phyloP scores from a whole-genome alignment of 805 yeast species.

The Cyberlindnera mrakii region DNA sequence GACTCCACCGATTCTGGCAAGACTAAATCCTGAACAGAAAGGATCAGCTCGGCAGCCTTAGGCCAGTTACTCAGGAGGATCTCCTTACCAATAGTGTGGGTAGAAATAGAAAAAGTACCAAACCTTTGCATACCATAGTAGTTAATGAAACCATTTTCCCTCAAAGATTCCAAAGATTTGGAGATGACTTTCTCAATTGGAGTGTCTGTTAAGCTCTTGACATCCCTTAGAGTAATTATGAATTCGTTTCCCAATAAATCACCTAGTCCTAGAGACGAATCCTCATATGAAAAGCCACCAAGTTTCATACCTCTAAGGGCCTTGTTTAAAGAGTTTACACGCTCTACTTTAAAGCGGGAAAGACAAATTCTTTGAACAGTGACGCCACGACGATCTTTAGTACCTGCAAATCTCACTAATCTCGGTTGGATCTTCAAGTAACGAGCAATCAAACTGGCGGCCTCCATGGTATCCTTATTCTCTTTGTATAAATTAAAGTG shows the following conservation, averaged over 20 bases:
- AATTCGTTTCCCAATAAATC: slow-evolving; percentile 88
- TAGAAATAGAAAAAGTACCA: slow-evolving; percentile 91
- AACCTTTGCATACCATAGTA: slow-evolving; percentile 98
- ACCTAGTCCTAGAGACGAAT: slow-evolving; percentile 63
- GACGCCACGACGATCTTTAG: slow-evolving; percentile 93
- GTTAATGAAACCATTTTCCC: slow-evolving; percentile 75
- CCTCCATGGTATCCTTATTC: slow-evolving; percentile 97
- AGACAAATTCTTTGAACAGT: slow-evolving; percentile 81
- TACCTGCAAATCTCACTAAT: slow-evolving; percentile 79
- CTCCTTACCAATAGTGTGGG: slow-evolving; percentile 77
- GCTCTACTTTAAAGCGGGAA: slow-evolving; percentile 60
- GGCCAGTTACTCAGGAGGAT: slow-evolving; percentile 73
- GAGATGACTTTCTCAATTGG: slow-evolving; percentile 41
- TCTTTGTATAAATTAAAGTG: slow-evolving; percentile 86
- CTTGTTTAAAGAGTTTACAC: slow-evolving; percentile 71
- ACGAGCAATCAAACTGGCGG: slow-evolving; percentile 67
- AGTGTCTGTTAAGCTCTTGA: slow-evolving; percentile 30
- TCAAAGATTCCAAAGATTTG: slow-evolving; percentile 51
- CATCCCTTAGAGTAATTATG: slow-evolving; percentile 76
- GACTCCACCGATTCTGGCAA: slow-evolving; percentile 80
- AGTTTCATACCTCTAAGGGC: slow-evolving; percentile 71
- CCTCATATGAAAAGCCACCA: slow-evolving; percentile 72
- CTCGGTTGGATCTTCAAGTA: slow-evolving; percentile 71
- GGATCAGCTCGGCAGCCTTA: slow-evolving; percentile 67
- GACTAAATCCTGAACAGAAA: slow-evolving; percentile 81